A percentile compares a stretch with the other conserved stretches of the same genome.
Conservation (phyloP, 2,329 filamentous ascomycete species). For the Beauveria asiatica region DNA sequence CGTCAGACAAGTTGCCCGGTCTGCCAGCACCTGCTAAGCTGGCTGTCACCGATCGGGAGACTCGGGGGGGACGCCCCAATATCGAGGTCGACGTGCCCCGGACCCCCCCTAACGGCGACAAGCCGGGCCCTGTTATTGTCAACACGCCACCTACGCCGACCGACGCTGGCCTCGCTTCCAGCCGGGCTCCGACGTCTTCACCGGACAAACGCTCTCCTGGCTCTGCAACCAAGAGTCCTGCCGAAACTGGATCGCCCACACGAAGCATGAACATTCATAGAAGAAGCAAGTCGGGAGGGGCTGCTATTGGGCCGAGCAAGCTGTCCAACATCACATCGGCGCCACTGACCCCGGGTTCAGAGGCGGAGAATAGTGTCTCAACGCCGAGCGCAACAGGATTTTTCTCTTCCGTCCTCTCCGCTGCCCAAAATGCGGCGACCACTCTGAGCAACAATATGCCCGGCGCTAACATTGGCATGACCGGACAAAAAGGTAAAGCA, state of each 20-base stretch:
- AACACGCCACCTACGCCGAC: slow-evolving; percentile 60
- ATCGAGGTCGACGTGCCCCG: slow-evolving; percentile 28
- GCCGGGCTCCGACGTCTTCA: slow-evolving; percentile 17
- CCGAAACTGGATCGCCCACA: slow-evolving; percentile 53
- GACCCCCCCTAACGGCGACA: slow-evolving; percentile 39
- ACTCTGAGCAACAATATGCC: slow-evolving; percentile 66
- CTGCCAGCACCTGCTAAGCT: slow-evolving; percentile 23
- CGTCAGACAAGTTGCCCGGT: slow-evolving; percentile 19
- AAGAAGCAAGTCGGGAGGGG: slow-evolving; percentile 44
- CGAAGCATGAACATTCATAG: slow-evolving; percentile 66
- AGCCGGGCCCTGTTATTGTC: slow-evolving; percentile 46
- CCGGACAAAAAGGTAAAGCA: slow-evolving; percentile 21
- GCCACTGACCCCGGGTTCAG: slow-evolving; percentile 64
- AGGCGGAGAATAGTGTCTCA: slow-evolving; percentile 49
- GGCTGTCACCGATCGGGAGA: slow-evolving; percentile 20
- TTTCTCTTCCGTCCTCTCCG: slow-evolving; percentile 89
- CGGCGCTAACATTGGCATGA: slow-evolving; percentile 51
- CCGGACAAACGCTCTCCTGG: slow-evolving; percentile 22
- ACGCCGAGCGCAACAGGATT: slow-evolving; percentile 61
- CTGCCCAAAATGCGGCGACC: slow-evolving; percentile 83
- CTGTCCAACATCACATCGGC: slow-evolving; percentile 67
- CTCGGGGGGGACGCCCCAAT: slow-evolving; percentile 19
- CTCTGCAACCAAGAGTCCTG: slow-evolving; percentile 18
- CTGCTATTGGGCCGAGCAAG: slow-evolving; percentile 66
- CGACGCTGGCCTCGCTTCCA: slow-evolving; percentile 25